These are phyloP conservation scores for Coemansia sp. DNA, from an alignment of 192 early-diverging fungal genomes.

Conservation along the genomic window DNA sequence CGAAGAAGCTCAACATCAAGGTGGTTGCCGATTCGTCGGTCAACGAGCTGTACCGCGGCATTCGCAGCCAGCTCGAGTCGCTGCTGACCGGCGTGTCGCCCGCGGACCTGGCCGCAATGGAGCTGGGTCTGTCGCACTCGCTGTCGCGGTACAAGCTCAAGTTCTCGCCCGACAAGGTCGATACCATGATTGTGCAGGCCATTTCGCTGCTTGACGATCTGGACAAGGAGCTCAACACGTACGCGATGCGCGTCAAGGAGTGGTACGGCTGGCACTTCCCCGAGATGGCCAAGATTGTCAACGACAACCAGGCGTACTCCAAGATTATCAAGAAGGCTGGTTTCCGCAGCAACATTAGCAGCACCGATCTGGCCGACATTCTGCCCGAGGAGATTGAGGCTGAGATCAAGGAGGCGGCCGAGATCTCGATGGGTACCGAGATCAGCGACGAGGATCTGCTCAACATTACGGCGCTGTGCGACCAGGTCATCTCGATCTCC, in stretches of 20 bases:
- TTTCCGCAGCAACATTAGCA: constrained; percentile 77
- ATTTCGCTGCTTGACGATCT: constrained; percentile 96
- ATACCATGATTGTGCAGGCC: constrained; percentile 99
- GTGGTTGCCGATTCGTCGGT: constrained; percentile 79
- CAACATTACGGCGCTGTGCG: constrained; percentile 90
- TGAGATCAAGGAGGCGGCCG: constrained; percentile 94
- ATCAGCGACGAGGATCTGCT: constrained; percentile 95
- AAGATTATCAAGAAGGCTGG: constrained; percentile 86
- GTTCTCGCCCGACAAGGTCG: constrained; percentile 98
- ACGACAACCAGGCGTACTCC: constrained; percentile 93
- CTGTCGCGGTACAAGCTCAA: constrained; percentile 99
- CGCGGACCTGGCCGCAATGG: constrained; percentile 92
- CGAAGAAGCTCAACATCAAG: constrained; percentile 82
- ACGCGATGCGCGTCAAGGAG: constrained; percentile 95
- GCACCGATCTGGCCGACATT: constrained; percentile 73
- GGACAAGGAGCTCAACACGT: constrained; percentile 99
- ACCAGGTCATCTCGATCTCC: constrained; percentile 93
- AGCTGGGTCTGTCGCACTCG: constrained; percentile 97
- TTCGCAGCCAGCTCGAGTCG: constrained; percentile 87
- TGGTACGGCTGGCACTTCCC: constrained; percentile 99
- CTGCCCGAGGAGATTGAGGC: constrained; percentile 89
- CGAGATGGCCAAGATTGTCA: constrained; percentile 93
- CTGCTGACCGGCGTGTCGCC: constrained; percentile 82
- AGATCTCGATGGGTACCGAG: constrained; percentile 99
- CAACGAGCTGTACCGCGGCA: constrained; percentile 93